These are phyloP conservation scores for Pythium rhizo-oryzae DNA, from an alignment of 352 stramenopile species.

Conservation along the genomic window DNA sequence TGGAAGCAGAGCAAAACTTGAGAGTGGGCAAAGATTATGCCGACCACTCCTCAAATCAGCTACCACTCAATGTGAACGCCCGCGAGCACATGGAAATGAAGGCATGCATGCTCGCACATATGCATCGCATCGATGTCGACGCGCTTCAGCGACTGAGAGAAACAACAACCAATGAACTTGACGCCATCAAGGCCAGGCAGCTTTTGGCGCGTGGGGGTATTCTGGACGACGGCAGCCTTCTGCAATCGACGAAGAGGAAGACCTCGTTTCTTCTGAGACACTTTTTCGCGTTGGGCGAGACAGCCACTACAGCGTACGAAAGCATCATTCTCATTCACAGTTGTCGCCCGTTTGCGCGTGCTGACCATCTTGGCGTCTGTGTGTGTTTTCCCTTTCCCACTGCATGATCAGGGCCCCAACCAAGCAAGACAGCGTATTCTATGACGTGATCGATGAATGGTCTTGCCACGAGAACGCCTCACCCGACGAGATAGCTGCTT, in stretches of 20 bases:
- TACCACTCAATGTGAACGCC: constrained; percentile 34
- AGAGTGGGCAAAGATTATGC: not conserved
- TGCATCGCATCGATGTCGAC: constrained; percentile 64
- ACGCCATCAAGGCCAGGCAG: constrained; percentile 43
- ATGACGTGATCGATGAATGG: constrained; percentile 73
- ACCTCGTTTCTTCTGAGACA: constrained; percentile 72
- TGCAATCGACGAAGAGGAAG: constrained; percentile 61
- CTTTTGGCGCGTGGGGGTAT: constrained; percentile 42
- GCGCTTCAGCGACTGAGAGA: constrained; percentile 49
- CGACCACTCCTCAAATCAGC: not conserved
- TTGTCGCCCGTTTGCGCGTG: too few relatives aligned
- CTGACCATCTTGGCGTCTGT: not conserved
- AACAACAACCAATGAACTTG: constrained; percentile 40
- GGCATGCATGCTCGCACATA: constrained; percentile 66
- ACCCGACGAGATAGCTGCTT: constrained; percentile 40
- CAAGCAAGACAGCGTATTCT: constrained; percentile 47
- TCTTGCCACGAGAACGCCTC: constrained; percentile 44
- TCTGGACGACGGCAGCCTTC: constrained; percentile 42
- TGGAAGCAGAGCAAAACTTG: not conserved
- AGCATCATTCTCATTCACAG: too few relatives aligned
- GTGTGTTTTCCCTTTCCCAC: not conserved
- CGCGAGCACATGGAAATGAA: constrained; percentile 72
- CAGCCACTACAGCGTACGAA: constrained; percentile 19
- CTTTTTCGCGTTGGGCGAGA: constrained; percentile 63
- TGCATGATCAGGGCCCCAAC: constrained; percentile 6